Conservation (phyloP, 331 rosid species). For the Erythrophleum ivorense region DNA sequence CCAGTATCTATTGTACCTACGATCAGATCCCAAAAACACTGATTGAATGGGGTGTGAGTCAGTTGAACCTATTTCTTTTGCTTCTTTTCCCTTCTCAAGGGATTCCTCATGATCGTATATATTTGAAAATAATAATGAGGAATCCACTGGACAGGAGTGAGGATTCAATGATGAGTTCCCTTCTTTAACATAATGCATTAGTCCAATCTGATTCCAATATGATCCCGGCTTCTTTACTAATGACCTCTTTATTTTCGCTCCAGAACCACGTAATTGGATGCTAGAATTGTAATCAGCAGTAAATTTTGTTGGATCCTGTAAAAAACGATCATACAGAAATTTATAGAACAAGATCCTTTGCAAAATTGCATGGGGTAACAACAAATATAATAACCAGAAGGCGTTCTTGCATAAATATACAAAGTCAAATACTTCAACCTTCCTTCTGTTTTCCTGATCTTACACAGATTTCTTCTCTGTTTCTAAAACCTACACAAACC, state of each 20-base stretch:
- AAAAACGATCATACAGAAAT: conserved; percentile 28
- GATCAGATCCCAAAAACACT: conserved; percentile 96
- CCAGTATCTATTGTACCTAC: conserved; percentile 97
- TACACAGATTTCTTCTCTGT: too few species aligned
- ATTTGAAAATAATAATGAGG: conserved; percentile 60
- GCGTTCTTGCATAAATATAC: neutral
- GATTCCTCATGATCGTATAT: conserved; percentile 39
- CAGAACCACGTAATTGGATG: conserved; percentile 68
- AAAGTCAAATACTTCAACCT: neutral
- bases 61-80: conserved; percentile 37
- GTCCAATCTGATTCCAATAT: conserved; percentile 53
- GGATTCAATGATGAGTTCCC: conserved; percentile 49
- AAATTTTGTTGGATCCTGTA: conserved; percentile 56
- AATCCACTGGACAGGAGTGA: conserved; percentile 63
- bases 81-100: conserved; percentile 43
- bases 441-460: too few species aligned
- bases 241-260: conserved; percentile 89
- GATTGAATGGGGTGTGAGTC: conserved; percentile 86
- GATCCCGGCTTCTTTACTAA: conserved; percentile 55
- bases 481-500: too few species aligned
- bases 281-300: conserved; percentile 59
- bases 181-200: conserved; percentile 50
- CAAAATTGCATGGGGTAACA: neutral
- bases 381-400: neutral
- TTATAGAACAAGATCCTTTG: conserved; percentile 30